Conservation (phyloP, 1,139 yeast genomes). For the Taphrina communis region DNA sequence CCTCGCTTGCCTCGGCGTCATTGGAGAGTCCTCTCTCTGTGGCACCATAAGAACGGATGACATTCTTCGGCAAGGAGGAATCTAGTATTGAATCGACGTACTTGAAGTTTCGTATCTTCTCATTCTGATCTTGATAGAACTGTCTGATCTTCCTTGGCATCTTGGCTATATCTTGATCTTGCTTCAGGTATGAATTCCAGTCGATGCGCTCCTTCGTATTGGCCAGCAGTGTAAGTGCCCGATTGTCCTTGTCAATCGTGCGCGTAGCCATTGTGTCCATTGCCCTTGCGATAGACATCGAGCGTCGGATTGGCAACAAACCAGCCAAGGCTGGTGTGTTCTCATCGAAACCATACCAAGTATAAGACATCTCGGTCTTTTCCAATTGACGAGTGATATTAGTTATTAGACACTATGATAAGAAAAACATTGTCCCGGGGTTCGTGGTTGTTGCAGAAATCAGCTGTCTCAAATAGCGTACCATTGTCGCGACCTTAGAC, state of each 20-base stretch:
- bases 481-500: too few species aligned
- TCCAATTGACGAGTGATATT: too few species aligned
- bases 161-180: slow-evolving; percentile 49
- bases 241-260: slow-evolving; percentile 30
- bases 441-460: neutral
- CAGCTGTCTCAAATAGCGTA: too few species aligned
- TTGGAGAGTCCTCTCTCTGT: slow-evolving; percentile 43
- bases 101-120: slow-evolving; percentile 61
- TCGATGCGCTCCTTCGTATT: slow-evolving; percentile 57
- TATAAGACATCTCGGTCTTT: neutral
- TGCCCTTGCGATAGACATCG: slow-evolving; percentile 17
- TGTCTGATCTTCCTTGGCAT: slow-evolving; percentile 47
- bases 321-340: slow-evolving; percentile 32
- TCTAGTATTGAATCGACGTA: slow-evolving; percentile 72
- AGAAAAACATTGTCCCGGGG: neutral
- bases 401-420: too few species aligned
- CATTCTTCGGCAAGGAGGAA: slow-evolving; percentile 70
- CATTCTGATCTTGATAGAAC: slow-evolving; percentile 58
- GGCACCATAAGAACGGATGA: slow-evolving; percentile 66
- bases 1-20: slow-evolving; percentile 50
- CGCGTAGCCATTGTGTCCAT: slow-evolving; percentile 28
- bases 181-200: slow-evolving; percentile 56
- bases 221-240: slow-evolving; percentile 68
- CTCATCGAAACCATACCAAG: slow-evolving; percentile 33
- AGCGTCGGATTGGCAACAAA: slow-evolving; percentile 29